A percentile compares a stretch with the other conserved stretches of the same genome.
Evolutionary conservation across 257 asterid genomes (phyloP).

Genomic region (Paulownia fortunei): DNA sequence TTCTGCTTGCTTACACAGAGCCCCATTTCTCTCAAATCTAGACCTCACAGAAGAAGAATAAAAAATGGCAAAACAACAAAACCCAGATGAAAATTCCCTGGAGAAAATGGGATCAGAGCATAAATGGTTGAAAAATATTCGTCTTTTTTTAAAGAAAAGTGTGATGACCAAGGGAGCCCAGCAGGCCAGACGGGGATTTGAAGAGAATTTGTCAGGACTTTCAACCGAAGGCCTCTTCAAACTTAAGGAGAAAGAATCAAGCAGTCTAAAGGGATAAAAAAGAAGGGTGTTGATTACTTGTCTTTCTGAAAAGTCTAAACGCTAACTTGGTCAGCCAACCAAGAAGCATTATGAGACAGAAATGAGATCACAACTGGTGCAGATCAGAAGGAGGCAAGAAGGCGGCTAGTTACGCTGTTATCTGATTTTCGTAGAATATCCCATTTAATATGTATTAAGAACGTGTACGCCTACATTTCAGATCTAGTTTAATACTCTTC

Average conservation of each 20-base stretch:
- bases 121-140: neutral
- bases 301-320: neutral
- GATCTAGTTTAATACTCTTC: neutral
- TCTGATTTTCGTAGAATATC: neutral
- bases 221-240: neutral
- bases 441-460: neutral
- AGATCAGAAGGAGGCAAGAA: constrained; percentile 20
- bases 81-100: constrained; percentile 11
- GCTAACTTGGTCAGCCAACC: neutral
- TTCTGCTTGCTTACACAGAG: constrained; percentile 50
- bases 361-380: neutral
- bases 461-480: constrained; percentile 6
- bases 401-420: neutral
- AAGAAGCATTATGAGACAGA: neutral
- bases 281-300: neutral
- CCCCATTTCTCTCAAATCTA: constrained; percentile 42
- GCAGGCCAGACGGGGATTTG: neutral
- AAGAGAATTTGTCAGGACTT: neutral
- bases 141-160: neutral
- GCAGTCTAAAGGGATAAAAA: neutral
- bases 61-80: neutral
- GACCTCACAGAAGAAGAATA: neutral
- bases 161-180: neutral
- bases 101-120: constrained; percentile 5
- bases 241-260: neutral